These are phyloP conservation scores for Botryotinia narcissicola DNA, from an alignment of 2,329 filamentous ascomycete genomes.

Conservation along the genomic window DNA sequence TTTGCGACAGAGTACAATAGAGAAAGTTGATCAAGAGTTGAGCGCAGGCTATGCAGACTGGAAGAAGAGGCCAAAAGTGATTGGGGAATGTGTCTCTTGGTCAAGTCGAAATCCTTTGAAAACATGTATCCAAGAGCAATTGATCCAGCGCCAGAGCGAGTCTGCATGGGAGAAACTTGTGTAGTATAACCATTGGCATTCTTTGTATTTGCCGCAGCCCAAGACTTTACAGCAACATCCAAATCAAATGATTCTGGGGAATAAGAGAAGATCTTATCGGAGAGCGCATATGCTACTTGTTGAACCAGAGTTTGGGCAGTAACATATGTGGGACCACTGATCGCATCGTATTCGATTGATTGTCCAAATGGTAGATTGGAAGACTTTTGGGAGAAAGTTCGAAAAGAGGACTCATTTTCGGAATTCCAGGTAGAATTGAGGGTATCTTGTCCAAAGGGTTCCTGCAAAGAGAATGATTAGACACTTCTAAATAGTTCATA, in stretches of 20 bases:
- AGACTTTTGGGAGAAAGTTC: slow-evolving; percentile 41
- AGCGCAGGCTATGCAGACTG: slow-evolving; percentile 74
- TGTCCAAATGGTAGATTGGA: slow-evolving; percentile 58
- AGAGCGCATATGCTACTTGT: slow-evolving; percentile 91
- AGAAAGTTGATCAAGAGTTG: slow-evolving; percentile 86
- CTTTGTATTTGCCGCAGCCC: slow-evolving; percentile 65
- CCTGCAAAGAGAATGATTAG: slow-evolving; percentile 24
- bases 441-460: slow-evolving; percentile 32
- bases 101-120: slow-evolving; percentile 91
- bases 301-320: slow-evolving; percentile 93
- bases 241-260: slow-evolving; percentile 92
- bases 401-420: slow-evolving; percentile 29
- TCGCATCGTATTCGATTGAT: slow-evolving; percentile 53
- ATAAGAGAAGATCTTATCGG: slow-evolving; percentile 96
- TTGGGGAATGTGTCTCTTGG: slow-evolving; percentile 89
- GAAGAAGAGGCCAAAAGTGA: slow-evolving; percentile 83
- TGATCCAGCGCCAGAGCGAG: slow-evolving; percentile 81
- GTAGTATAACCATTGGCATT: slow-evolving; percentile 84
- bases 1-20: slow-evolving; percentile 89
- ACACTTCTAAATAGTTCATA: slow-evolving; percentile 20
- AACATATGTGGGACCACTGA: slow-evolving; percentile 86
- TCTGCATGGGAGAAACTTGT: slow-evolving; percentile 76
- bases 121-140: slow-evolving; percentile 97
- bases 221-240: slow-evolving; percentile 76
- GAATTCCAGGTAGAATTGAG: slow-evolving; percentile 37